Evolutionary conservation across 257 asterid genomes (phyloP), one percentile per base, ranked within the genome.

Genomic region (Cynanchum wilfordii): DNA sequence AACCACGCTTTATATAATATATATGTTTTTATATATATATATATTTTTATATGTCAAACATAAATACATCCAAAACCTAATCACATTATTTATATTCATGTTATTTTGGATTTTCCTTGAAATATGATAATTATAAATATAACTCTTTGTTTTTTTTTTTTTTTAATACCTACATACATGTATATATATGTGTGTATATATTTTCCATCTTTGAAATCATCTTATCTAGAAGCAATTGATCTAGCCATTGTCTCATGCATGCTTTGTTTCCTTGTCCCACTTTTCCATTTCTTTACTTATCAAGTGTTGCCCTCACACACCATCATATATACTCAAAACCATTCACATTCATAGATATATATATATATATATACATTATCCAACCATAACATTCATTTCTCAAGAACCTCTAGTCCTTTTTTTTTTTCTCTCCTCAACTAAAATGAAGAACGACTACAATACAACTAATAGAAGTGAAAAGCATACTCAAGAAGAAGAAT

Each of bases 201-300:
- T 54, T 64, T 8, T 13, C 9, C 16, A n/a, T 57, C 30, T 44
- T 75, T 44, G 78, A 75, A 42, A 45, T 68, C 74, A 57, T 75
- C 62, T 58, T 45, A 22, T 75, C 63, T 45, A 68, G 75, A 68
- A 68, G 68, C 56, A 58, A 57, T 71, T 68, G 70, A 69, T 58
- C 65, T 25, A 33, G 51, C 45, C 54, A 27, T 75, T 68, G 74
- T 68, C 69, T 68, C 69, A 33, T 49, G 15, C 44, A 56, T 57
- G 52, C 55, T 57, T 68, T 64, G 73, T 42, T 50, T 69, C 55
- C 52, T 44, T 66, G 66, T 72, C 68, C 63, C 30, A 11, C 22
- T 47, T 33, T 20, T 20, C 10, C 76, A 58, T 73, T 42, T 42
- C 16, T 52, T 10, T 17, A 25, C 51, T 52, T 44, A 55, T 13